Base-by-base conservation (phyloP, 345 rosid genomes). In the Cochlearia excelsa region DNA sequence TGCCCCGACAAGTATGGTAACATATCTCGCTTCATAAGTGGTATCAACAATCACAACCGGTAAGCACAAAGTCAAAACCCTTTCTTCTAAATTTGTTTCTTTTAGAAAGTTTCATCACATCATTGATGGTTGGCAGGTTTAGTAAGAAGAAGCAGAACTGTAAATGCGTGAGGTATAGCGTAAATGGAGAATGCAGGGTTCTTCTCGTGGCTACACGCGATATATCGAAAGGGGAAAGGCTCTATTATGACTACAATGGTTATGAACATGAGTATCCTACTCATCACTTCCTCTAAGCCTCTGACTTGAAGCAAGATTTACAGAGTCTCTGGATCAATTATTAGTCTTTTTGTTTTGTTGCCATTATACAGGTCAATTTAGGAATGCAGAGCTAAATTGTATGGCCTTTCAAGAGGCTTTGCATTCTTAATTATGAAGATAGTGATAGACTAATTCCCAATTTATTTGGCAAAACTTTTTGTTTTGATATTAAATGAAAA, bases 211-310 rank as follows among this genome's bases (percentile, higher is more conserved):
- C 96, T 27, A 91, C 83, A 31, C 84, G 90, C 7, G 98, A 88
- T 59, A 88, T 91, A 61, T 65, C 84, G 4, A 79, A 75, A 76
- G 96, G 96, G 16, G 96, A 91, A 77, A 84, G 91, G 71, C 91
- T 91, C 34, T 91, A 91, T 60, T 91, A 91, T 77, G 96, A 91
- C 74, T 91, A 91, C 66, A 91, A 91, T 74, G 98, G 96, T 59
- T 79, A 85, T 65, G 96, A 88, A 80, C 79, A 91, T 59, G 95
- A 84, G 68, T 91, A 91, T 67, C 98, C 98, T 6, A 91, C 98
- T 52, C 86, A 91, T 44, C 86, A 85, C 80, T 88, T 91, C 77
- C 70, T 91, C 57, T 88, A 78, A 85, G 39, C 44, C 33, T 41
- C 38, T n/a, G n/a, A 42, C 27, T 34, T 28, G 33, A 48, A 56